Base-by-base conservation (phyloP, 805 yeast species). In the Lipomyces japonicus region DNA sequence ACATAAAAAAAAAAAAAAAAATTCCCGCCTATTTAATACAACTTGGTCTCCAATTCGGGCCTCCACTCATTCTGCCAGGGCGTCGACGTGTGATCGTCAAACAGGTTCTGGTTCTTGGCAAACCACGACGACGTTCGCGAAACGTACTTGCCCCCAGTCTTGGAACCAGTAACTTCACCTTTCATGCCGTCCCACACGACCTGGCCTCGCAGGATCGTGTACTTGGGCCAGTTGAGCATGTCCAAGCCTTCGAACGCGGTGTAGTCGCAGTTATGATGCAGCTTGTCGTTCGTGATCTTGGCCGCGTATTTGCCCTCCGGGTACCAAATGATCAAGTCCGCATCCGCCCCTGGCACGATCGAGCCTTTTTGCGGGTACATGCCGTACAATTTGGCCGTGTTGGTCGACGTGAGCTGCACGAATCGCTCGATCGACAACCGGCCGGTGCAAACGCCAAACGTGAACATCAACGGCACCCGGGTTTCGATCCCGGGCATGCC, bases 401-500 rank as follows among this genome's bases (percentile, higher is more conserved):
- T 75, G 4, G 76, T 70, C 16, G 71, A 69, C 28, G 74, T 67
- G 28, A 75, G 51, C 60, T 75, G 78, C 21, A 75, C 79, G 53
- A 71, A 75, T 49, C 64, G 68, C 54, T 73, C 71, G n/a, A 72
- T 68, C 7, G 72, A 59, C 37, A 75, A 71, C 47, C 69, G 63
- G 3, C 72, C 72, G 2, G 70, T 68, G 54, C 70, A 68, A 30
- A 71, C 77, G 26, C 79, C 79, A 43, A 71, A 66, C 6, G 60
- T 58, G 63, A 68, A 74, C 22, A 73, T 58, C 42, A 75, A 53
- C 4, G 77, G 77, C 60, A 75, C 42, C 54, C 79, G 64, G 2
- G 78, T 73, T 57, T 76, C 78, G 34, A 75, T 67, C 7, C 79
- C 79, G 9, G 79, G 76, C 38, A 75, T 57, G 1, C 79, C 79